phyloP scores from a whole-genome alignment of 2,329 filamentous ascomycete genomes.

The Rosellinia necatrix region DNA sequence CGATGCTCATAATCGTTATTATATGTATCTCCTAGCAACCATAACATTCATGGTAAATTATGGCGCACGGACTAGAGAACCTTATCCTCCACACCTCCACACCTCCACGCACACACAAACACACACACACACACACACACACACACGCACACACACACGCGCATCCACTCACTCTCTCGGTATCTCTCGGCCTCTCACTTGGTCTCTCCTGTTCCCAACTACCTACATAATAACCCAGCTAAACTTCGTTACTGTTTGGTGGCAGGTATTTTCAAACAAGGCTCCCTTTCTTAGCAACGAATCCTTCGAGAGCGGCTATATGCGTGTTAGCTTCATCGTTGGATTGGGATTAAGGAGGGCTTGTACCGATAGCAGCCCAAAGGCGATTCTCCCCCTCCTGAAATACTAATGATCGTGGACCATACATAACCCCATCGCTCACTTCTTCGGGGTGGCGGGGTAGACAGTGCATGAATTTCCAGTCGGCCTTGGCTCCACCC shows the following conservation, averaged over 20 bases:
- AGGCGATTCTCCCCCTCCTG: conserved; percentile 92
- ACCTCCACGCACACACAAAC: too few relatives aligned
- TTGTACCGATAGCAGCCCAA: conserved; percentile 81
- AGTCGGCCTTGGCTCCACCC: conserved; percentile 83
- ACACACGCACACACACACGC: too few relatives aligned
- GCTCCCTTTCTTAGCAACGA: conserved; percentile 92
- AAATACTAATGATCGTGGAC: conserved; percentile 83
- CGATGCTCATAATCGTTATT: not conserved
- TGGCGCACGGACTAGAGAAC: too few relatives aligned
- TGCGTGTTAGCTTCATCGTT: conserved; percentile 20
- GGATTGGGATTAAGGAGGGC: not conserved
- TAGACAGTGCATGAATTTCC: conserved; percentile 99
- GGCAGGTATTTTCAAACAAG: conserved; percentile 48
- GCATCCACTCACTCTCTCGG: too few relatives aligned
- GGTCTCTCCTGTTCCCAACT: too few relatives aligned
- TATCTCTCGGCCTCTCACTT: too few relatives aligned
- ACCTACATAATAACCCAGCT: too few relatives aligned
- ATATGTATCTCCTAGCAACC: not conserved
- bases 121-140: too few relatives aligned
- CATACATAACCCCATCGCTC: conserved; percentile 92
- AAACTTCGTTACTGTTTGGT: too few relatives aligned
- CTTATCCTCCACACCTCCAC: too few relatives aligned
- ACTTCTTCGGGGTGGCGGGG: conserved; percentile 94
- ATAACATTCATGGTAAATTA: not conserved
- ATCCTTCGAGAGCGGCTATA: conserved; percentile 78